Evolutionary conservation across 2,329 filamentous ascomycete species (phyloP), one percentile per base, ranked within the genome.

Genomic region (Alternaria sp.): DNA sequence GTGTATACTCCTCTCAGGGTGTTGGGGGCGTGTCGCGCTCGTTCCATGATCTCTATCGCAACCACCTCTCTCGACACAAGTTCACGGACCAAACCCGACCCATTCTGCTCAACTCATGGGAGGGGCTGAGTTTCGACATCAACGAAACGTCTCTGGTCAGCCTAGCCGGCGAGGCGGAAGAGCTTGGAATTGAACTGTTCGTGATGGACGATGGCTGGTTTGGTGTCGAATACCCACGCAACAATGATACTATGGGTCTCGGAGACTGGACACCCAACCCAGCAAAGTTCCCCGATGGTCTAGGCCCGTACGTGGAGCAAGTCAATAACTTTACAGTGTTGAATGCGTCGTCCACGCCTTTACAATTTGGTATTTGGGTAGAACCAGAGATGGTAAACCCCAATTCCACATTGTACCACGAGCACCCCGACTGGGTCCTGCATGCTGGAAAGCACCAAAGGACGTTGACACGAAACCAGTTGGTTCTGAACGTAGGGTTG

Each of bases 161-260:
- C 0, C 80, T 90, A 0, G 88, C 88, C 0, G 71, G 85, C 44
- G 83, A 88, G 65, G 84, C 88, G 0, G 87, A 88, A 0, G 82
- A 83, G 3, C 81, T 90, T 1, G 89, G 89, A 1, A 83, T 87
- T n/a, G 85, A 86, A 65, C 82, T 91, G 0, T 88, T 91, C 47
- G 89, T 90, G 0, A 84, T 88, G 50, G 89, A 91, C 46, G 89
- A 91, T 61, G 89, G 89, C 4, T 91, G 88, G 89, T 91, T 91
- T 51, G 89, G 89, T 14, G 80, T 83, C n/a, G 80, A 89, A 37
- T 86, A 89, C 63, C 88, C 89, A 1, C 87, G 89, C 0, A 71
- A 85, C 21, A 84, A 85, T 33, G 88, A 90, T 67, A 81, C 82
- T 1, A 81, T 85, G 1, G 88, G 88, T 1, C 82, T 91, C 0